A percentile compares a stretch with the other conserved stretches of the same genome.
phyloP scores from a whole-genome alignment of 1,284 basidiomycete genomes.

The Mycosarcoma maydis region DNA sequence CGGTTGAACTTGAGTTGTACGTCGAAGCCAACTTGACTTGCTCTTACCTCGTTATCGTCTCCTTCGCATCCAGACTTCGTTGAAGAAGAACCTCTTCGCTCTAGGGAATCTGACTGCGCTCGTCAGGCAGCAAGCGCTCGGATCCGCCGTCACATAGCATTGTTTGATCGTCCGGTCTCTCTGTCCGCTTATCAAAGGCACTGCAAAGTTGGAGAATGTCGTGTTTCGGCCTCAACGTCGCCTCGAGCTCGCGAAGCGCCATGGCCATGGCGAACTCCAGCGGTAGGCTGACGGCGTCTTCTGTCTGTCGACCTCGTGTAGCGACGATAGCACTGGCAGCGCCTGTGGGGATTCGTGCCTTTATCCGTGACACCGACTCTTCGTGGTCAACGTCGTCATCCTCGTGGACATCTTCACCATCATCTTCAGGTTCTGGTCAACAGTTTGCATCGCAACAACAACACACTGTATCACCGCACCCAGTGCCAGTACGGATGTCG shows the following conservation, averaged over 20 bases:
- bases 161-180: too few relatives aligned
- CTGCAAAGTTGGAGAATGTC: conserved; percentile 7
- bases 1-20: too few relatives aligned
- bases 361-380: conserved; percentile 29
- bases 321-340: background rate
- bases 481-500: conserved; percentile 27
- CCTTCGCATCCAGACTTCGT: too few relatives aligned
- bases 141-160: too few relatives aligned
- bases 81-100: too few relatives aligned
- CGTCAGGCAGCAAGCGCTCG: too few relatives aligned
- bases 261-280: conserved; percentile 2
- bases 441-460: conserved; percentile 1
- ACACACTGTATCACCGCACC: conserved; percentile 12
- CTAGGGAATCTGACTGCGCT: too few relatives aligned
- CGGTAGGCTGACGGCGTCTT: background rate
- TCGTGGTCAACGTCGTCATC: conserved; percentile 25
- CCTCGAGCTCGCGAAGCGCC: conserved; percentile 22
- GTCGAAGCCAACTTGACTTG: too few relatives aligned
- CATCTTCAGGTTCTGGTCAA: background rate
- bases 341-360: conserved; percentile 9
- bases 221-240: conserved; percentile 19
- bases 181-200: too few relatives aligned
- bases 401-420: conserved; percentile 27
- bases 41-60: too few relatives aligned
- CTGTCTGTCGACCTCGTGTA: conserved; percentile 11